Evolutionary conservation across 345 rosid genomes (phyloP).

Genomic region (Dipteronia sinensis): DNA sequence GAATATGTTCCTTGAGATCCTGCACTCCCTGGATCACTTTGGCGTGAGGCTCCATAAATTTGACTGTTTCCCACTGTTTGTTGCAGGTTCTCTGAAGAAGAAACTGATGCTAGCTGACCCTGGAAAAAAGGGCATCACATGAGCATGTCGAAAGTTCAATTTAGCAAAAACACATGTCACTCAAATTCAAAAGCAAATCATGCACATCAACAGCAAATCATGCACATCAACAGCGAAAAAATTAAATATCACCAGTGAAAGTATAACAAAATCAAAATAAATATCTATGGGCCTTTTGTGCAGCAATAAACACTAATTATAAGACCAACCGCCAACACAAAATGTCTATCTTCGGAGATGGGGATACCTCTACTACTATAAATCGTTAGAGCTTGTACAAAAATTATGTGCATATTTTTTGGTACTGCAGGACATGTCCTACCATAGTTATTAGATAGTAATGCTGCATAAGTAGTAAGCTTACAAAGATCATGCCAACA

Average conservation of each 20-base stretch:
- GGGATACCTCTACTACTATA: background rate
- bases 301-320: background rate
- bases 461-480: background rate
- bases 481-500: background rate
- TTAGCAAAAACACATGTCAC: background rate
- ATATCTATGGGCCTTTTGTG: background rate
- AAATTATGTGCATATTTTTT: background rate
- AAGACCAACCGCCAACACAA: background rate
- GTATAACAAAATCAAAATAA: background rate
- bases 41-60: constrained; percentile 60
- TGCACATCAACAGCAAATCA: background rate
- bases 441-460: background rate
- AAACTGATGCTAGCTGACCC: constrained; percentile 87
- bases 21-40: constrained; percentile 52
- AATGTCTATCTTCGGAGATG: background rate
- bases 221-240: background rate
- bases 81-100: constrained; percentile 78
- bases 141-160: constrained; percentile 15
- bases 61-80: constrained; percentile 56
- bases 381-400: background rate
- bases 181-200: background rate
- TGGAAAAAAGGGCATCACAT: constrained; percentile 34
- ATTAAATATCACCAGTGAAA: background rate
- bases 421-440: background rate
- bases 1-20: constrained; percentile 70